Evolutionary conservation across 176 grass and related monocot species (phyloP).

Genomic region (Guadua angustifolia): DNA sequence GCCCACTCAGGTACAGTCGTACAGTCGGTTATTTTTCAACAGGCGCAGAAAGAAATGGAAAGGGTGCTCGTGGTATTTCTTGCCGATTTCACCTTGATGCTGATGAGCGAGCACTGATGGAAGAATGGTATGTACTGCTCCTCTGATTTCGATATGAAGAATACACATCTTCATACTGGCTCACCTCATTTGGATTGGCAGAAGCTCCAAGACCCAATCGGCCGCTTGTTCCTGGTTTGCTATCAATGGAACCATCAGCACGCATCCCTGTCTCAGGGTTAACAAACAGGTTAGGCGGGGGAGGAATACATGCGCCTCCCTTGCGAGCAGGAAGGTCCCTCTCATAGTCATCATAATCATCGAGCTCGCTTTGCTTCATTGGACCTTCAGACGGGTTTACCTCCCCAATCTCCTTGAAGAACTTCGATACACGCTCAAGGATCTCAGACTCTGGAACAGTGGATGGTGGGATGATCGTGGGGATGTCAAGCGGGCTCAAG

Average conservation of each 20-base stretch:
- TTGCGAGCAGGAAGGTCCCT: slow-evolving; percentile 70
- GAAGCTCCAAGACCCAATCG: slow-evolving; percentile 80
- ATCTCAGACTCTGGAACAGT: slow-evolving; percentile 73
- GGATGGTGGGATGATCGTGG: slow-evolving; percentile 81
- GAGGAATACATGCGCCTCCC: slow-evolving; percentile 90
- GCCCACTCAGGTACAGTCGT: slow-evolving; percentile 2
- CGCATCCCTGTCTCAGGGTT: slow-evolving; percentile 83
- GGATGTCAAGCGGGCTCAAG: slow-evolving; percentile 88
- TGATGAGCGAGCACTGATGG: slow-evolving; percentile 71
- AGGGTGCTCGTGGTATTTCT: background rate
- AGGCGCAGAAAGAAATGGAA: background rate
- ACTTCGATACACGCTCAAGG: slow-evolving; percentile 82
- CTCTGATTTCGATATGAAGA: slow-evolving; percentile 89
- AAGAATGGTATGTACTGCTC: slow-evolving; percentile 88
- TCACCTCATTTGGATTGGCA: slow-evolving; percentile 60
- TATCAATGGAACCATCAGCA: slow-evolving; percentile 67
- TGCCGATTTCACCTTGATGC: slow-evolving; percentile 27
- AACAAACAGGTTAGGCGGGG: slow-evolving; percentile 70
- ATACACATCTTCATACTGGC: slow-evolving; percentile 94
- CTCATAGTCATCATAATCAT: slow-evolving; percentile 76
- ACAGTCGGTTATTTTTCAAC: background rate
- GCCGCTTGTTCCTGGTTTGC: slow-evolving; percentile 62
- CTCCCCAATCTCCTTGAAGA: slow-evolving; percentile 92
- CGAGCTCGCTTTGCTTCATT: slow-evolving; percentile 51
- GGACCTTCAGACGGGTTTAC: slow-evolving; percentile 89